A percentile compares a stretch with the other conserved stretches of the same genome.
phyloP scores from a whole-genome alignment of 805 yeast species.

The Yarrowia sp. region DNA sequence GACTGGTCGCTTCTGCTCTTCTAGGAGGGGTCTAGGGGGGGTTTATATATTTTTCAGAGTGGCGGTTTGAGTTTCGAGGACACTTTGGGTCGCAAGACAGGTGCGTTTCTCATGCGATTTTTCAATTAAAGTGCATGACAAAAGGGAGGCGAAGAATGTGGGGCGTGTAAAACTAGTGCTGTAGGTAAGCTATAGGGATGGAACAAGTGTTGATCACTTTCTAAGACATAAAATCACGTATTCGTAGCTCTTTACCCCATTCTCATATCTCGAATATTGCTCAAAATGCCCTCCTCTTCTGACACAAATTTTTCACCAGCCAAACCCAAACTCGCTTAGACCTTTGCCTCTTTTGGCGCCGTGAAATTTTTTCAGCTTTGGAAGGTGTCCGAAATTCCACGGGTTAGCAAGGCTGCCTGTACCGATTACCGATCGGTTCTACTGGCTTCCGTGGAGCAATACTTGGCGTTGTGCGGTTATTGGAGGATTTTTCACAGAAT shows the following conservation, averaged over 20 bases:
- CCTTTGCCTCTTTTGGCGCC: neutral
- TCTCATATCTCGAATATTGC: neutral
- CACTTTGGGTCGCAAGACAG: neutral
- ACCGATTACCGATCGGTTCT: neutral
- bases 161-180: neutral
- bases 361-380: conserved; percentile 3
- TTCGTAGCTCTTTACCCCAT: neutral
- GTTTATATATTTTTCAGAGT: conserved; percentile 10
- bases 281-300: no score
- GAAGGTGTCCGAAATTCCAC: conserved; percentile 14
- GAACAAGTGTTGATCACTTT: no score
- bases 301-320: neutral
- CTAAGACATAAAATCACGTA: no score
- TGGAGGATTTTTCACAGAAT: neutral
- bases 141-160: neutral
- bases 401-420: neutral
- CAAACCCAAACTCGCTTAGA: conserved; percentile 12
- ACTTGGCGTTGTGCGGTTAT: neutral
- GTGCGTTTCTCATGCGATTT: neutral
- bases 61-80: conserved; percentile 9
- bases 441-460: neutral
- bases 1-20: conserved; percentile 25
- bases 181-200: no score
- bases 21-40: conserved; percentile 2
- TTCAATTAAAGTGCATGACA: conserved; percentile 5